Evolutionary conservation across 108 stramenopile species (phyloP).

Genomic region (Pseudonitzschia pungens): DNA sequence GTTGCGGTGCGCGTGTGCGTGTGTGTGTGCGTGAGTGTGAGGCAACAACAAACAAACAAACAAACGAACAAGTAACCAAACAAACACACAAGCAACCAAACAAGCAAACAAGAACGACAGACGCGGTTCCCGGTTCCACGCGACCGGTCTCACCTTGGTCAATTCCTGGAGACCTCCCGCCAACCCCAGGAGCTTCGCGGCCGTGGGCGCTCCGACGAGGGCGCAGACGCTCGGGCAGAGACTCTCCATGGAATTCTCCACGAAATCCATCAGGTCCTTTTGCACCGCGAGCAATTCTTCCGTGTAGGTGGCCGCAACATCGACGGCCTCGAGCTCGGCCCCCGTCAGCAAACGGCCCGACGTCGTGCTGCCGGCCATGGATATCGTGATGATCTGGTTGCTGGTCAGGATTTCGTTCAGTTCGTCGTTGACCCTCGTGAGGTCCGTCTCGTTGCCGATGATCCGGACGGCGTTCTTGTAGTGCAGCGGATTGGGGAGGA

Average conservation of each 20-base stretch:
- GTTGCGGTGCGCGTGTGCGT: slow-evolving; percentile 26
- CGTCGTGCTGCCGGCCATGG: slow-evolving; percentile 89
- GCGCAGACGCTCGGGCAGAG: slow-evolving; percentile 69
- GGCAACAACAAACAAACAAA: neutral
- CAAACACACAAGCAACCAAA: neutral
- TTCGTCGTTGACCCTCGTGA: slow-evolving; percentile 64
- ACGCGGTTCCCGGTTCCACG: neutral
- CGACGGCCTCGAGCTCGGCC: slow-evolving; percentile 51
- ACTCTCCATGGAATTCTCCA: slow-evolving; percentile 73
- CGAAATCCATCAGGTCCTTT: slow-evolving; percentile 59
- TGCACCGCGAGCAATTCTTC: slow-evolving; percentile 57
- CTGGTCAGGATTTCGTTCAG: slow-evolving; percentile 67
- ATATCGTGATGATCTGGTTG: slow-evolving; percentile 92
- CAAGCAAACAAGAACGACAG: too few species aligned
- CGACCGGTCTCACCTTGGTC: slow-evolving; percentile 25
- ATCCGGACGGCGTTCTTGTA: slow-evolving; percentile 83
- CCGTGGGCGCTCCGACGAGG: slow-evolving; percentile 80
- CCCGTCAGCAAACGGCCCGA: slow-evolving; percentile 60
- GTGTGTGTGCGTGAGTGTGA: neutral
- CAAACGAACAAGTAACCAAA: neutral
- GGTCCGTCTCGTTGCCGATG: slow-evolving; percentile 93
- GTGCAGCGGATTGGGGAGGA: slow-evolving; percentile 80
- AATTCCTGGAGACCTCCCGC: slow-evolving; percentile 92
- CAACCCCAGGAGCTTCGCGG: slow-evolving; percentile 85
- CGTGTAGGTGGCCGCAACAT: slow-evolving; percentile 52